These are phyloP conservation scores for Fusarium luffae DNA, from an alignment of 2,329 filamentous ascomycete species.

Conservation along the genomic window DNA sequence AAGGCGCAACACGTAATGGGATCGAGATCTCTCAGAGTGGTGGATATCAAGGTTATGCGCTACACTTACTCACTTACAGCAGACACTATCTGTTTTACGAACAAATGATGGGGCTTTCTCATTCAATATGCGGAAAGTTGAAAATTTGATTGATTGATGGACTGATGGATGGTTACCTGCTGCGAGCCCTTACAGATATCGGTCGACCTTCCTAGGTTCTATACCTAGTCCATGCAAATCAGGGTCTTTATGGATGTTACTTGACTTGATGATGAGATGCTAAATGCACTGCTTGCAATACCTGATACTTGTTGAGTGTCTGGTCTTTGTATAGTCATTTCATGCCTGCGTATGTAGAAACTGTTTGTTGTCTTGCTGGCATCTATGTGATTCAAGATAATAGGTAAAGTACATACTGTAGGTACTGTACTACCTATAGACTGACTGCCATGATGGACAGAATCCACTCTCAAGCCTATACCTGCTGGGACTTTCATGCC, in stretches of 20 bases:
- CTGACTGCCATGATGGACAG: slow-evolving; percentile 1
- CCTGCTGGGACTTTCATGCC: slow-evolving; percentile 15
- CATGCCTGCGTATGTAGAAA: neutral
- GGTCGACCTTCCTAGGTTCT: neutral
- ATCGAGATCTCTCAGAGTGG: slow-evolving; percentile 29
- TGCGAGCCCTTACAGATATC: slow-evolving; percentile 1
- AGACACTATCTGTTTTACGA: neutral
- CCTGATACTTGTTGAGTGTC: neutral
- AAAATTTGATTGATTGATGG: slow-evolving; percentile 16
- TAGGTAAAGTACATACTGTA: no score
- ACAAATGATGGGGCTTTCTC: slow-evolving; percentile 20
- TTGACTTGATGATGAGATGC: neutral
- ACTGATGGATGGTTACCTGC: neutral
- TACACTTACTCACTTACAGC: slow-evolving; percentile 8
- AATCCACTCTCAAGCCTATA: neutral
- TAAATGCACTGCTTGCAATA: neutral
- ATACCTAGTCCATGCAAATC: slow-evolving; percentile 13
- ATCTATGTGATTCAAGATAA: neutral
- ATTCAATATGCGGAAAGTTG: slow-evolving; percentile 24
- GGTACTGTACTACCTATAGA: neutral
- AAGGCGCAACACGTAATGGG: slow-evolving; percentile 11
- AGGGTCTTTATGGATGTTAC: slow-evolving; percentile 17
- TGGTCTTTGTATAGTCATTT: neutral
- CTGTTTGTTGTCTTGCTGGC: neutral
- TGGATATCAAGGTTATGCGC: slow-evolving; percentile 32